Percentiles rank a stretch among this genome's conserved stretches.
phyloP scores from a whole-genome alignment of 108 stramenopile species.

The Nitzschia sp. region DNA sequence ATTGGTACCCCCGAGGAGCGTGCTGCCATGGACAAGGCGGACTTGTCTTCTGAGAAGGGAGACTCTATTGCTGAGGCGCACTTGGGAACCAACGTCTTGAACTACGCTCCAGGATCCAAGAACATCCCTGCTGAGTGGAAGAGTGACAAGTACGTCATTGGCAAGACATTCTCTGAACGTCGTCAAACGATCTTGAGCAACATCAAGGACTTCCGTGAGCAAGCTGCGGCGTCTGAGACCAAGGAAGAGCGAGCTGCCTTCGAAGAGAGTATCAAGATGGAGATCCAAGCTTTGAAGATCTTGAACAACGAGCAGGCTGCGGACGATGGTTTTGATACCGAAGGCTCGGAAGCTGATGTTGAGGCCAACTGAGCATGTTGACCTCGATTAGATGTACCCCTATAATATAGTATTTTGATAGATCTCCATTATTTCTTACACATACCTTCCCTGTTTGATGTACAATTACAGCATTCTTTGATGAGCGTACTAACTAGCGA shows the following conservation, averaged over 20 bases:
- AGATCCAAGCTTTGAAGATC: constrained; percentile 25
- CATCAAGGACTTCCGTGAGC: constrained; percentile 32
- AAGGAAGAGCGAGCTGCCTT: constrained; percentile 28
- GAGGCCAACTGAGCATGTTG: too few relatives aligned
- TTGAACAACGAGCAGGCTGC: constrained; percentile 29
- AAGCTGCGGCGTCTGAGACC: constrained; percentile 9
- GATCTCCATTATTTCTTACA: too few relatives aligned
- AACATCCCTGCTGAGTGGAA: constrained; percentile 15
- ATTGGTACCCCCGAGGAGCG: constrained; percentile 66
- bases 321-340: neutral
- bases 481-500: too few relatives aligned
- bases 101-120: constrained; percentile 14
- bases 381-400: too few relatives aligned
- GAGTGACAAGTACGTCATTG: neutral
- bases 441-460: too few relatives aligned
- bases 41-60: constrained; percentile 20
- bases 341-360: neutral
- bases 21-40: constrained; percentile 32
- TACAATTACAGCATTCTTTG: too few relatives aligned
- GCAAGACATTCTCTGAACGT: constrained; percentile 19
- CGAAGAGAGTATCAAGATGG: constrained; percentile 27
- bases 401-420: too few relatives aligned
- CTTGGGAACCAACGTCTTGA: constrained; percentile 30
- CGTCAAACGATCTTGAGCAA: constrained; percentile 32
- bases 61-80: constrained; percentile 3